Evolutionary conservation across 176 grass and related monocot species (phyloP).

Genomic region (Chrysopogon serrulatus): DNA sequence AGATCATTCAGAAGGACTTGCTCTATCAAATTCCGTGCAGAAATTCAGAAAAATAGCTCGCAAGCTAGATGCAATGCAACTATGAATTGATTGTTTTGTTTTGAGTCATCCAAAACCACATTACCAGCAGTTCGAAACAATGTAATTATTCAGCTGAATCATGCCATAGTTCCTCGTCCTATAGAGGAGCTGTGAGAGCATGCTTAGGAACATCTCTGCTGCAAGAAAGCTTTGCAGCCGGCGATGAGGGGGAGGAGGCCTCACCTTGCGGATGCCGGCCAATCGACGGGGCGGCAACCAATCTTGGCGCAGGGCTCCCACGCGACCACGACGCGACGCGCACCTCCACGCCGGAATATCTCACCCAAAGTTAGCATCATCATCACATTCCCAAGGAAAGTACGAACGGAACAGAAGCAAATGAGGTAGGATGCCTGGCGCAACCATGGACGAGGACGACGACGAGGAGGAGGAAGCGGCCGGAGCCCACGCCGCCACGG

Average conservation of each 20-base stretch:
- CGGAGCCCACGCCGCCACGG: background rate
- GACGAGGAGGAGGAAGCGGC: background rate
- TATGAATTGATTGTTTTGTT: background rate
- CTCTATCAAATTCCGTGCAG: background rate
- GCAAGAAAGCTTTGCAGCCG: background rate
- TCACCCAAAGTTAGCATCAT: background rate
- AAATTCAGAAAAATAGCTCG: background rate
- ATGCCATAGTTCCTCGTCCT: background rate
- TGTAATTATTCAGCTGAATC: background rate
- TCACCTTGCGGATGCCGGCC: slow-evolving; percentile 15
- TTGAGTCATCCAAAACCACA: background rate
- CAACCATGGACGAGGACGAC: slow-evolving; percentile 16
- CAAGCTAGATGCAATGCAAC: background rate
- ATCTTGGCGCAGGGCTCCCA: slow-evolving; percentile 19
- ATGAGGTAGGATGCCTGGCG: background rate
- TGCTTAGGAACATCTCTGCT: background rate
- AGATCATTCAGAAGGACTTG: background rate
- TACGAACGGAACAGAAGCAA: background rate
- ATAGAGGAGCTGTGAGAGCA: background rate
- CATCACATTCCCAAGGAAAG: background rate
- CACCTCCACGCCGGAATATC: background rate
- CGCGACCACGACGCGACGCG: background rate
- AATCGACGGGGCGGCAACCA: background rate
- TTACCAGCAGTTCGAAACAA: background rate
- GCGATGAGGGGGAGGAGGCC: background rate